Conservation (phyloP, 164 flowering plant genomes). For the Vitis riparia region DNA sequence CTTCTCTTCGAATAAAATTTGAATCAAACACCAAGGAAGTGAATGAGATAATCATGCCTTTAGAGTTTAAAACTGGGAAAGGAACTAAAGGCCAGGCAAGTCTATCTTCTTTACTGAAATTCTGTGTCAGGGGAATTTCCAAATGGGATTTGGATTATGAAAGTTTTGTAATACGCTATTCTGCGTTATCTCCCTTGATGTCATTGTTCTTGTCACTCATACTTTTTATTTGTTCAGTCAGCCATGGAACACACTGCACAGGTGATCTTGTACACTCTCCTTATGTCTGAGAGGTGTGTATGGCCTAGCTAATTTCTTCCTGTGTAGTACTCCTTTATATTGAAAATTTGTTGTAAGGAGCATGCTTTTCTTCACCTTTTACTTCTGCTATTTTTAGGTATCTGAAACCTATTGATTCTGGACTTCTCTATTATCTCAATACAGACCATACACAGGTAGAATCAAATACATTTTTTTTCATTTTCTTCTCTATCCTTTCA, state of each 20-base stretch:
- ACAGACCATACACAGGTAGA: constrained; percentile 89
- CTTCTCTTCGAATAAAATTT: constrained; percentile 66
- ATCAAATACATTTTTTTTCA: not conserved
- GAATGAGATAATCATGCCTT: constrained; percentile 69
- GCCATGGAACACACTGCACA: constrained; percentile 91
- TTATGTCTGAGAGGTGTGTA: constrained; percentile 92
- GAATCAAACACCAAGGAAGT: constrained; percentile 33
- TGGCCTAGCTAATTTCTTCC: not conserved
- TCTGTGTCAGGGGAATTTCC: not conserved
- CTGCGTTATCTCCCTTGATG: not conserved
- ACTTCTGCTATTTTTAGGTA: constrained; percentile 50
- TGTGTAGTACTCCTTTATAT: not conserved
- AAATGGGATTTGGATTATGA: not conserved
- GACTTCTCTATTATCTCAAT: constrained; percentile 89
- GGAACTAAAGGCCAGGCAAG: constrained; percentile 90
- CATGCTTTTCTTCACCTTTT: constrained; percentile 9
- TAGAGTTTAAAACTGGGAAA: constrained; percentile 97
- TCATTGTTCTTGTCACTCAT: constrained; percentile 10
- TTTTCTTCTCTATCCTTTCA: constrained; percentile 2
- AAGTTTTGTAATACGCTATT: not conserved
- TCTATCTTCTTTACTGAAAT: constrained; percentile 6
- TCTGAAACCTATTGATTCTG: constrained; percentile 61
- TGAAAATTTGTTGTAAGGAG: not conserved
- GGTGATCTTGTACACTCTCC: constrained; percentile 87
- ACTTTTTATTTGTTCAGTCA: constrained; percentile 51